Conservation (phyloP, 2,329 filamentous ascomycete species). For the Beauveria australis region DNA sequence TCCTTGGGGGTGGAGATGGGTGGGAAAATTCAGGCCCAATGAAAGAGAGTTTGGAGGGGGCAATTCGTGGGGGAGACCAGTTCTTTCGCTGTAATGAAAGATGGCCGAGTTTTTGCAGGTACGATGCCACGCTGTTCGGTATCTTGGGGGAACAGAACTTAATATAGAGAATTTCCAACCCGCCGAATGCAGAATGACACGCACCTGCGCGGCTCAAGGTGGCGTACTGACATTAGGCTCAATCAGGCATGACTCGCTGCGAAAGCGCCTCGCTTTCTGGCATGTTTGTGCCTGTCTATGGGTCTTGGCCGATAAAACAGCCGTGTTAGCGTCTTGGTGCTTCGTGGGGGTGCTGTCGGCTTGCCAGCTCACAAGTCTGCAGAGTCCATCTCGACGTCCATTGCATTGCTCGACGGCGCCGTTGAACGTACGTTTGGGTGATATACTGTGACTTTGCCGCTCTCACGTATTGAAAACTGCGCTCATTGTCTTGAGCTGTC, state of each 20-base stretch:
- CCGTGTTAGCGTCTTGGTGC: neutral
- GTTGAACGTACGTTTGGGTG: too few relatives aligned
- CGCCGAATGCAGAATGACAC: neutral
- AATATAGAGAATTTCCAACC: neutral
- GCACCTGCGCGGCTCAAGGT: neutral
- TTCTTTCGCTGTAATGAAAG: neutral
- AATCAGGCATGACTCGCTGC: conserved; percentile 9
- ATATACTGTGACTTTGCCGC: neutral
- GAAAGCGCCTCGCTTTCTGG: conserved; percentile 1
- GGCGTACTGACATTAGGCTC: neutral
- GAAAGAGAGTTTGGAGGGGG: neutral
- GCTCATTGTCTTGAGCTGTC: neutral
- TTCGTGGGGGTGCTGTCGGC: neutral
- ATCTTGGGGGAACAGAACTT: neutral
- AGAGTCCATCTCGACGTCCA: neutral
- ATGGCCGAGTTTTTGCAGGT: neutral
- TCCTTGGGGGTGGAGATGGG: neutral
- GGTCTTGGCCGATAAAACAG: conserved; percentile 1
- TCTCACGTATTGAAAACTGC: neutral
- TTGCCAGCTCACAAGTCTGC: neutral
- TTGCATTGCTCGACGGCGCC: too few relatives aligned
- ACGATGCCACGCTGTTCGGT: neutral
- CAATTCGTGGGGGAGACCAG: neutral
- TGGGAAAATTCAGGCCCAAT: neutral
- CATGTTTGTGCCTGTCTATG: neutral